Base-by-base conservation (phyloP, 768 basidiomycete species). In the Naganishia vishniacii region DNA sequence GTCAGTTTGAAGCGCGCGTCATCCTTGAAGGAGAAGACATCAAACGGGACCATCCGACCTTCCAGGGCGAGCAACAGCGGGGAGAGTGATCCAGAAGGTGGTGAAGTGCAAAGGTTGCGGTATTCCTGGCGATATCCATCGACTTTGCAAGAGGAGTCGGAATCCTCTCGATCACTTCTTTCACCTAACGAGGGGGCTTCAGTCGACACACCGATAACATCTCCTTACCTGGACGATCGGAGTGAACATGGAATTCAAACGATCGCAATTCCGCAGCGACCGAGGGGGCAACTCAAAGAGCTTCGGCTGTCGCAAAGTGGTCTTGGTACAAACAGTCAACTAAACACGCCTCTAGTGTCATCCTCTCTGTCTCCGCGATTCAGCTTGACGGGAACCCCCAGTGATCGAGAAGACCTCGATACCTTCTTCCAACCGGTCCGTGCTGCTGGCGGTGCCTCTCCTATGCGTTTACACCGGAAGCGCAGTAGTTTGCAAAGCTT, bases 401-500 rank as follows among this genome's bases (percentile, higher is more conserved):
- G 40, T 11, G 53, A 56, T 12, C 32, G 34, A 41, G 34, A 23
- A 11, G 53, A 56, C 26, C 25, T n/a, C 16, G 31, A 15, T 18
- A 20, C 53, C 37, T 56, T 40, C 23, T 56, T 56, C 23, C 32
- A 34, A 5, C 12, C 15, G 37, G 53, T n/a, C 23, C 2, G 18
- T 11, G 8, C 7, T 18, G 6, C 16, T 11, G 16, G 23, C 34
- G 25, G 18, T 11, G 26, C 53, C 11, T 23, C 53, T 2, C 53
- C 31, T 12, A 41, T 56, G 37, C 31, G 32, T 15, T 26, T 56
- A 37, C 53, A 37, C 25, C 62, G 62, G 2, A 53, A 63, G 25
- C 62, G 62, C 6, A 63, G 62, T 40, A 63, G 62, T 31, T 34
- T 63, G 26, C 62, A 63, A 28, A 56, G 34, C 53, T 16, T 56